A percentile compares a stretch with the other conserved stretches of the same genome.
phyloP scores from a whole-genome alignment of 1,139 yeast species.

The Zygoascus hellenicus region DNA sequence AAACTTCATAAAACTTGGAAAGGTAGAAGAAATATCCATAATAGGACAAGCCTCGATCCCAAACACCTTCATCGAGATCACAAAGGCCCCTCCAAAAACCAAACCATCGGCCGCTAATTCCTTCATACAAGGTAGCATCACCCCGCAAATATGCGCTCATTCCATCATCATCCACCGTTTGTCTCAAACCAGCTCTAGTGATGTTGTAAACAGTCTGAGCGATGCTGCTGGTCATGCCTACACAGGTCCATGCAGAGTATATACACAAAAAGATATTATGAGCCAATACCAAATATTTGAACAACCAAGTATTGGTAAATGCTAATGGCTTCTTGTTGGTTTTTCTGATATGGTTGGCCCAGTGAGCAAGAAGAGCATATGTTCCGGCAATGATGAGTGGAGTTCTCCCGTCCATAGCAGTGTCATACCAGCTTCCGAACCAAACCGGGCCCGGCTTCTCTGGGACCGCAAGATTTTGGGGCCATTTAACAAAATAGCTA shows the following conservation, averaged over 20 bases:
- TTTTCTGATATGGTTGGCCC: conserved; percentile 43
- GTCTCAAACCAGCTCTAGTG: conserved; percentile 17
- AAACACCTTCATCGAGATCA: conserved; percentile 56
- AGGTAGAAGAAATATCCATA: conserved; percentile 66
- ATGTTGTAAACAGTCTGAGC: conserved; percentile 28
- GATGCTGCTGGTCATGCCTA: conserved; percentile 58
- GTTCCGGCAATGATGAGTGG: conserved; percentile 56
- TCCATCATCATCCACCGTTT: conserved; percentile 13
- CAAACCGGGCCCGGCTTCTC: conserved; percentile 27
- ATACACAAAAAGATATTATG: conserved; percentile 60
- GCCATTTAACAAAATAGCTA: conserved; percentile 24
- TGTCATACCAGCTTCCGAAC: conserved; percentile 30
- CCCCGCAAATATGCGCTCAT: conserved; percentile 32
- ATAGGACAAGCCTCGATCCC: conserved; percentile 50
- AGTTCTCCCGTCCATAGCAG: conserved; percentile 38
- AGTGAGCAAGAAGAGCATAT: conserved; percentile 57
- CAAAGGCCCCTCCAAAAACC: conserved; percentile 58
- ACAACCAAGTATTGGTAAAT: conserved; percentile 43
- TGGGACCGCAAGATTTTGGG: conserved; percentile 29
- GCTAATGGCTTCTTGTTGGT: conserved; percentile 49
- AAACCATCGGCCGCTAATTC: conserved; percentile 15
- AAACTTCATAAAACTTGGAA: conserved; percentile 66
- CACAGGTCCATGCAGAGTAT: conserved; percentile 67
- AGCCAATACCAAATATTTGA: conserved; percentile 52
- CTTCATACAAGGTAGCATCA: conserved; percentile 15